Evolutionary conservation across 2,329 filamentous ascomycete genomes (phyloP), one percentile per base, ranked within the genome.

Genomic region (Pestalotiopsis sp.): DNA sequence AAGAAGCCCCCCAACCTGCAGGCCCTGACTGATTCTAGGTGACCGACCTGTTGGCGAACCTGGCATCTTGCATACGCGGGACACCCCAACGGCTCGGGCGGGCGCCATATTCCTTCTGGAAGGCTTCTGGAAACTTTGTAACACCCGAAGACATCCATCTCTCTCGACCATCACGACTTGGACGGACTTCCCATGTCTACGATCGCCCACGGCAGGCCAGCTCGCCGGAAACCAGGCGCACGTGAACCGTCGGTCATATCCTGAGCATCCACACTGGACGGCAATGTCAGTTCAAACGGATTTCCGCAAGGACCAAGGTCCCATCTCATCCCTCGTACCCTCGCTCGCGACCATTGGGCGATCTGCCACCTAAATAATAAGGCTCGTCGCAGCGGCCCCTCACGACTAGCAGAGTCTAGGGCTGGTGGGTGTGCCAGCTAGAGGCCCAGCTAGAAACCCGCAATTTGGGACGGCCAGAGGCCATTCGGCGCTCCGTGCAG

Each of bases 401-500:
- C 63, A 27, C 41, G 52, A 49, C 63, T 66, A 66, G 31, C 31
- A 36, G 41, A 66, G 27, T 38, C n/a, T 39, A 23, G 38, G 60
- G n/a, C 45, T 64, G 60, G 38, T 63, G 20, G 20, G 20, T 41
- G n/a, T 41, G 36, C 41, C 27, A 56, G 52, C 63, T 31, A 56
- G 63, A 38, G 25, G 12, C 41, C 49, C 63, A 56, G 52, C 63
- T 31, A 56, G 63, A 38, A 31, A n/a, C 41, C 49, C 63, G 20
- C 59, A 36, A 57, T 58, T 66, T 49, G 13, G 27, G 38, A 45
- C 17, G 25, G 60, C 31, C 25, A 38, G 14, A 66, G 38, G 25
- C 64, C 73, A 70, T 66, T 58, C 69, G 73, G 75, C 68, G 75
- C 72, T 65, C 75, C 72, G 74, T 75, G 73, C 76, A 72, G 70